Evolutionary conservation across 1,284 basidiomycete genomes (phyloP), one percentile per base, ranked within the genome.

Genomic region (Chalciporus piperatoides): DNA sequence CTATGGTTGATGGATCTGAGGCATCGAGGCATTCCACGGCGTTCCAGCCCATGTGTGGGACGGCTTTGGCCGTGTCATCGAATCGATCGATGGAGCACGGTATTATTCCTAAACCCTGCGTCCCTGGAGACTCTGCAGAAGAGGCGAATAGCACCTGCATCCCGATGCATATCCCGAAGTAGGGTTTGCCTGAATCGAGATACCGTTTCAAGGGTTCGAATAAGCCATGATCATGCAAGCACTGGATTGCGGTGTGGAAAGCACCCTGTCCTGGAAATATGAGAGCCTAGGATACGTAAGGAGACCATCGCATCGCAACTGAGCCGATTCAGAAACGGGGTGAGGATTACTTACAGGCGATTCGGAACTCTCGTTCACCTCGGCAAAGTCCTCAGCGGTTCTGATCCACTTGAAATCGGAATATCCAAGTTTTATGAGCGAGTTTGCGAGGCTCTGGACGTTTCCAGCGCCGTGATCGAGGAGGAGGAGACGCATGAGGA

Each of bases 41-140:
- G 68, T 95, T 97, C 97, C 97, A 99, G 45, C 97, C 97, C 76
- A 99, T 99, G 74, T 99, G 96, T 15, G 97, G 97, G 2, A 99
- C 96, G 2, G 89, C 77, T 73, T 98, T 99, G 60, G 83, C 78
- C 6, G 68, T 56, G 61, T 80, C 73, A 53, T 76, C 71, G 58
- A 94, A 93, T n/a, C 73, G 70, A 46, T 80, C 76, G 55, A 93
- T 86, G 27, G 76, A 72, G 52, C 74, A 80, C 17, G 87, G 86
- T 56, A 94, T 83, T 58, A 88, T 67, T 7, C 81, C 87, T n/a
- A 94, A 73, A 11, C 91, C 91, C 12, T 64, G 62, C 42, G 76
- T 73, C 10, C 62, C 59, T 12, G 76, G 75, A 35, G 78, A 86
- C 70, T 97, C 94, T 51, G 81, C 72, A 6, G 95, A 98, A 6